Conservation (phyloP, 1,139 yeast species). For the Protomyces lactucae-debilis region DNA sequence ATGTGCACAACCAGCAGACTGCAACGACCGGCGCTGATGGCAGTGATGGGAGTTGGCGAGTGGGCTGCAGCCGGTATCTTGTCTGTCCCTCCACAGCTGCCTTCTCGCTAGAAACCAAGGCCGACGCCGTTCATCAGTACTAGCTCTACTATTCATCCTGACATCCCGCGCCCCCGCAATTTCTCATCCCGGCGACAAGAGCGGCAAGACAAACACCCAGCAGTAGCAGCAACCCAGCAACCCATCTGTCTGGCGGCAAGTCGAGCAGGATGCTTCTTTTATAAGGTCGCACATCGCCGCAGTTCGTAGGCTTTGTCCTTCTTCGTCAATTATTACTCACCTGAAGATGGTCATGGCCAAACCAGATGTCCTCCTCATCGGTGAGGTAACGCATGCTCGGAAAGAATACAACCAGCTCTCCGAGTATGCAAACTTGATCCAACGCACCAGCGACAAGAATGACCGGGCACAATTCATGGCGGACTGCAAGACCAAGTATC, state of each 20-base stretch:
- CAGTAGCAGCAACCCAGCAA: neutral
- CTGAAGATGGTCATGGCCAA: slow-evolving; percentile 14
- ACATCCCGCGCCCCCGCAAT: no score
- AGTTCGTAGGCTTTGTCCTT: neutral
- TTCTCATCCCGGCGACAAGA: neutral
- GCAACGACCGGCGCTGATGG: no score
- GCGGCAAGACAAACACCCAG: neutral
- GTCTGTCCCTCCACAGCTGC: no score
- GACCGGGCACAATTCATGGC: slow-evolving; percentile 38
- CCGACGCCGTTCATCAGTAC: no score
- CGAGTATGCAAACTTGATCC: slow-evolving; percentile 31
- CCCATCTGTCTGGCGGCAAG: neutral
- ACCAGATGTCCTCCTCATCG: slow-evolving; percentile 33
- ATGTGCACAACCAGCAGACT: no score
- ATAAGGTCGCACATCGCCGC: neutral
- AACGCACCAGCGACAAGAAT: neutral
- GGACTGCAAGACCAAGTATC: slow-evolving; percentile 38
- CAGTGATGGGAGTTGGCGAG: no score
- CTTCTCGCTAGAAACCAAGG: no score
- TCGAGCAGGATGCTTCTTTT: neutral
- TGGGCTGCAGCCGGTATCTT: no score
- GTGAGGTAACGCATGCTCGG: slow-evolving; percentile 33
- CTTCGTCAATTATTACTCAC: neutral
- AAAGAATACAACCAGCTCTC: slow-evolving; percentile 34
- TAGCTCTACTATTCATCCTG: no score